Base-by-base conservation (phyloP, 306 rosid genomes). In the Hippophae tibetana region DNA sequence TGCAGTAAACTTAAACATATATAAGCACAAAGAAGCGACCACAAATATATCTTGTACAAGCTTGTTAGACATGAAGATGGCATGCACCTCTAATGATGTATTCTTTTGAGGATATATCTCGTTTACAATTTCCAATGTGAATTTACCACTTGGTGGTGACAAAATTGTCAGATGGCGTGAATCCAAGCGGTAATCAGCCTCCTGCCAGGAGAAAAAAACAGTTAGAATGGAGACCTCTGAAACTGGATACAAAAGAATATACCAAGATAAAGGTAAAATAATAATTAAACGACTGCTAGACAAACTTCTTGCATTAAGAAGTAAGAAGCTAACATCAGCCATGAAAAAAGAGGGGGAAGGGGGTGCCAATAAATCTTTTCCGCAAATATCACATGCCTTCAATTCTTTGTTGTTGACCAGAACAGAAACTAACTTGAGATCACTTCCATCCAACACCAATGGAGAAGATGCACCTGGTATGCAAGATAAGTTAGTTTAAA, bases 51-150 rank as follows among this genome's bases (percentile, higher is more conserved):
- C 38, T 31, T 31, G 38, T 31, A 31, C 38, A 2, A 2, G 38
- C 38, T 31, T 31, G 5, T 31, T 2, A 2, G 38, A 31, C 5
- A 31, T 31, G 38, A 2, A 31, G 38, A 31, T 31, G 38, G 38
- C 38, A 31, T 31, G 38, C 38, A 31, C 38, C 96, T 92, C 97
- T 50, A 92, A 68, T 61, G 97, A 92, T 61, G 99, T 92, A 75
- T 92, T 92, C 61, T 82, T 84, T 76, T 84, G 90, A 40, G 99
- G 99, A 43, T 31, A 61, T 62, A 73, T 83, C 85, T 92, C 90
- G 1, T 80, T 92, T 54, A 72, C 78, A 55, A 92, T 86, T 73
- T 92, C 95, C 73, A 92, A 78, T 71, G 76, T 78, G 70, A 83
- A 92, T 63, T 74, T 54, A 62, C 89, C 78, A 62, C 77, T 58